Conservation (phyloP, 1,284 basidiomycete genomes). For the Chiua sp. region DNA sequence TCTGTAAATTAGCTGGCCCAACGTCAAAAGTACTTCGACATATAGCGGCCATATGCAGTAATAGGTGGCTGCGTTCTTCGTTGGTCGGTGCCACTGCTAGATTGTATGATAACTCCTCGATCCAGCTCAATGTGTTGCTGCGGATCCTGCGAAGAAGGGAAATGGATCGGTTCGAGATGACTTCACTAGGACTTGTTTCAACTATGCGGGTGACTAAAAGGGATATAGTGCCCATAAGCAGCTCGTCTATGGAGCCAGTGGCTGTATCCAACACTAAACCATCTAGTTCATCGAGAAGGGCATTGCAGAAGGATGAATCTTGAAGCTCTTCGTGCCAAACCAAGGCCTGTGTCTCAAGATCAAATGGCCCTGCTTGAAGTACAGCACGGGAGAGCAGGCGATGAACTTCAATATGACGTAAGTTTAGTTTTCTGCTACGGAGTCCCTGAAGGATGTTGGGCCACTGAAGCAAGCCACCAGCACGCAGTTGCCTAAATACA, state of each 20-base stretch:
- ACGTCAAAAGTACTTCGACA: slow-evolving; percentile 50
- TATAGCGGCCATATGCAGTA: slow-evolving; percentile 37
- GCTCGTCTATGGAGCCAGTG: slow-evolving; percentile 44
- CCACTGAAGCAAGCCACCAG: too few species aligned
- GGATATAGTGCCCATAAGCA: slow-evolving; percentile 40
- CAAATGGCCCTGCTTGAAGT: too few species aligned
- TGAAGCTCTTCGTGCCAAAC: slow-evolving; percentile 41
- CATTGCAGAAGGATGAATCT: slow-evolving; percentile 34
- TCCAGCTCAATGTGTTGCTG: slow-evolving; percentile 14
- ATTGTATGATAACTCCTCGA: slow-evolving; percentile 32
- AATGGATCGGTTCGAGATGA: slow-evolving; percentile 14
- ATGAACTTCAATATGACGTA: too few species aligned
- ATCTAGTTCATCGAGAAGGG: slow-evolving; percentile 39
- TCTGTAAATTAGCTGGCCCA: slow-evolving; percentile 20
- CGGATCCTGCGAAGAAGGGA: slow-evolving; percentile 32
- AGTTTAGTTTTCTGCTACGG: too few species aligned
- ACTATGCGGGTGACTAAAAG: slow-evolving; percentile 40
- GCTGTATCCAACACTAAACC: slow-evolving; percentile 33
- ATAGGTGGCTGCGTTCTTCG: too few species aligned
- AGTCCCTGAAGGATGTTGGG: too few species aligned
- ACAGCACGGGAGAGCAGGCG: too few species aligned
- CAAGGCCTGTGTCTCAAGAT: slow-evolving; percentile 5
- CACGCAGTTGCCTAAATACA: too few species aligned
- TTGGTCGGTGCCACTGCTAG: slow-evolving; percentile 23
- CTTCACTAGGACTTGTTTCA: slow-evolving; percentile 22